A percentile compares a stretch with the other conserved stretches of the same genome.
phyloP scores from a whole-genome alignment of 306 rosid species.

The Begonia fuchsioides region DNA sequence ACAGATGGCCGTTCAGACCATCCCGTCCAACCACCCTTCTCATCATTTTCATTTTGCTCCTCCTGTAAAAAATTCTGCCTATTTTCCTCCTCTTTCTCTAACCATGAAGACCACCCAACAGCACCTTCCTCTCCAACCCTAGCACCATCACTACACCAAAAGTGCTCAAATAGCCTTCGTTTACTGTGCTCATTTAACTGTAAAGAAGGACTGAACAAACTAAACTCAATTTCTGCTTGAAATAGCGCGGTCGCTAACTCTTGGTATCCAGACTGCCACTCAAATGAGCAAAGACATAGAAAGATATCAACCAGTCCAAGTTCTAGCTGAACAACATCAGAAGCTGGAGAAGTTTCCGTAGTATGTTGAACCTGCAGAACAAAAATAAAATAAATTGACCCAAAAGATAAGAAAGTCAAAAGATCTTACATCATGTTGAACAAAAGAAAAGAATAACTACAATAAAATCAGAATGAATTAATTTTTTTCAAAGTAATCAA shows the following conservation, averaged over 20 bases:
- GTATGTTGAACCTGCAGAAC: conserved; percentile 38
- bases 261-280: conserved; percentile 90
- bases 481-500: too few relatives aligned
- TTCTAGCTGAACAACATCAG: conserved; percentile 53
- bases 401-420: too few relatives aligned
- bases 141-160: conserved; percentile 65
- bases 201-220: conserved; percentile 82
- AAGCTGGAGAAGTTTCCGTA: conserved; percentile 32
- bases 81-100: conserved; percentile 88
- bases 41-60: conserved; percentile 34
- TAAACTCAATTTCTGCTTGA: conserved; percentile 94
- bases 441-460: too few relatives aligned
- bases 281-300: conserved; percentile 75
- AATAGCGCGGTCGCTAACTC: conserved; percentile 82
- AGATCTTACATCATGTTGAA: too few relatives aligned
- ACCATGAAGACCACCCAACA: conserved; percentile 92
- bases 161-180: conserved; percentile 72
- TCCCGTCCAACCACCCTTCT: conserved; percentile 94
- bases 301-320: conserved; percentile 88
- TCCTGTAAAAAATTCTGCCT: conserved; percentile 66
- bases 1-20: conserved; percentile 69
- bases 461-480: too few relatives aligned
- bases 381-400: too few relatives aligned
- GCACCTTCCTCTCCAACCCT: conserved; percentile 95
- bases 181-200: conserved; percentile 66